These are phyloP conservation scores for Apiospora malaysiana DNA, from an alignment of 2,329 filamentous ascomycete genomes.

Conservation along the genomic window DNA sequence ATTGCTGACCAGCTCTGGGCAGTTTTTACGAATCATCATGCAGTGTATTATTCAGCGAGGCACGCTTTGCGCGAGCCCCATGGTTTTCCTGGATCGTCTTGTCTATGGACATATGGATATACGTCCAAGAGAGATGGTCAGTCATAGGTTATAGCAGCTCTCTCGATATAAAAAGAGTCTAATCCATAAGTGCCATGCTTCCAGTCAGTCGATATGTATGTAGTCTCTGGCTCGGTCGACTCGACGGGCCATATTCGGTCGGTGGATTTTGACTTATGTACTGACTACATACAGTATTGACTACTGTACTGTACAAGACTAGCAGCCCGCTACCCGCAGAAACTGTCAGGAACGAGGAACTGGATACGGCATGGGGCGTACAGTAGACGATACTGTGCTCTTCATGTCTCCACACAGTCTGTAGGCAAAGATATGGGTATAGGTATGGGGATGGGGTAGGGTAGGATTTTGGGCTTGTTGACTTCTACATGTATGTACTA, in stretches of 20 bases:
- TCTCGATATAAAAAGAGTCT: too few relatives aligned
- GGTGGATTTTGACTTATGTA: neutral
- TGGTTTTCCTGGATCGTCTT: neutral
- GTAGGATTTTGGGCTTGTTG: neutral
- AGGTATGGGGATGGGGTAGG: neutral
- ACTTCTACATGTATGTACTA: too few relatives aligned
- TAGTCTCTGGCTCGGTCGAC: neutral
- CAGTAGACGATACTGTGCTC: constrained; percentile 17
- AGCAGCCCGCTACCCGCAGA: neutral
- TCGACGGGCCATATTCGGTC: neutral
- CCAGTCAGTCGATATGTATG: neutral
- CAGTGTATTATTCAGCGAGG: neutral
- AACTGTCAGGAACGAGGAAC: neutral
- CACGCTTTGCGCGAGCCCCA: neutral
- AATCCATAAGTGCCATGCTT: neutral
- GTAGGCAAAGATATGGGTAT: neutral
- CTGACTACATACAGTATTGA: too few relatives aligned
- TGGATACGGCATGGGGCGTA: neutral
- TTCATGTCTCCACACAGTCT: neutral
- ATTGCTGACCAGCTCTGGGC: neutral
- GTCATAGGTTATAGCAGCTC: too few relatives aligned
- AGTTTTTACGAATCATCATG: neutral
- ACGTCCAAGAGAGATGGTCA: neutral
- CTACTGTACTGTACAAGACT: too few relatives aligned
- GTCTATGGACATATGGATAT: neutral